These are phyloP conservation scores for Cucurbita argyrosperma DNA, from an alignment of 306 rosid species.

Conservation along the genomic window DNA sequence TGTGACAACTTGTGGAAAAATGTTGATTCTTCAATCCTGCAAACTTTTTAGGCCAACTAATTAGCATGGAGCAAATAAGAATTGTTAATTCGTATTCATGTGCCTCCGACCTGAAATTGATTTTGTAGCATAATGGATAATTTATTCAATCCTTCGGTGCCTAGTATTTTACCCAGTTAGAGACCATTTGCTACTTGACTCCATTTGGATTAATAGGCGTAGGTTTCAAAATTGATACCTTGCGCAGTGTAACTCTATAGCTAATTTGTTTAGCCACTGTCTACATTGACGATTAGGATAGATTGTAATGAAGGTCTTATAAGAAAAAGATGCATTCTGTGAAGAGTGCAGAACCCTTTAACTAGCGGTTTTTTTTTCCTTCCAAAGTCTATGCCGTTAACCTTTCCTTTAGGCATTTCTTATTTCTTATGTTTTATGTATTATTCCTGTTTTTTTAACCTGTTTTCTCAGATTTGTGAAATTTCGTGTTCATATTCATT, in stretches of 20 bases:
- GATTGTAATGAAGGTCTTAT: neutral
- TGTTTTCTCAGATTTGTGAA: constrained; percentile 47
- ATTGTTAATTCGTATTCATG: neutral
- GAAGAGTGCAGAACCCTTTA: neutral
- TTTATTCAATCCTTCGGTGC: neutral
- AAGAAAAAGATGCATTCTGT: neutral
- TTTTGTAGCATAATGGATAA: neutral
- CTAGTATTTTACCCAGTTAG: neutral
- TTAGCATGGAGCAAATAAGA: neutral
- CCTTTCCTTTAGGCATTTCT: neutral
- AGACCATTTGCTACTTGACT: neutral
- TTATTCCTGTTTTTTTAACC: neutral
- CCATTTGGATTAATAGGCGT: neutral
- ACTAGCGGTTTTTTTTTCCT: neutral
- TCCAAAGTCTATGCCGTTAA: neutral
- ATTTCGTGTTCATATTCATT: constrained; percentile 7
- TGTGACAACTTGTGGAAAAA: neutral
- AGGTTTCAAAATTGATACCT: neutral
- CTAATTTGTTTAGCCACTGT: neutral
- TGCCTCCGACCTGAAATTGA: neutral
- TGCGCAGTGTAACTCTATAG: neutral
- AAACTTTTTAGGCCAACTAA: neutral
- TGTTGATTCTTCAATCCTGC: neutral
- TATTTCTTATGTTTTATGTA: neutral
- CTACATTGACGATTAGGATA: neutral